Evolutionary conservation across 345 rosid genomes (phyloP).

Genomic region (Rubroshorea leprosula): DNA sequence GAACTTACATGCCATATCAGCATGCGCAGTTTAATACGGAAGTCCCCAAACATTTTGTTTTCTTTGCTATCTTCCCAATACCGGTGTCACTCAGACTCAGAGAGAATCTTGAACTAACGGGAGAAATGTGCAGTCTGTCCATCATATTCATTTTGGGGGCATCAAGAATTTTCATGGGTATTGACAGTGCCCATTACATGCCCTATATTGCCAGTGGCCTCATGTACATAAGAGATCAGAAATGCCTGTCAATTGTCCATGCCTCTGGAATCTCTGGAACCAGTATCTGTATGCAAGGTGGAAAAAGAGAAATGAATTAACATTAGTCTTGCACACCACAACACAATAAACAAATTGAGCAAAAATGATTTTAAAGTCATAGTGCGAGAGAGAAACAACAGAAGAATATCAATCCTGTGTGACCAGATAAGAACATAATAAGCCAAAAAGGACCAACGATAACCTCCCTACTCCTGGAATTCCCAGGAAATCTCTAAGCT

Average conservation of each 20-base stretch:
- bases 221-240: constrained; percentile 87
- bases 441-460: too few species aligned
- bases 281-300: constrained; percentile 50
- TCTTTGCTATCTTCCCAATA: constrained; percentile 39
- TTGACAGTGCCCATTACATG: constrained; percentile 85
- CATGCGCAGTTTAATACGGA: constrained; percentile 57
- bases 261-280: constrained; percentile 98
- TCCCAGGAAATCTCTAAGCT: too few species aligned
- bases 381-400: too few species aligned
- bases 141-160: constrained; percentile 83
- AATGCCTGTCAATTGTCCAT: constrained; percentile 87
- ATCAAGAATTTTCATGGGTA: constrained; percentile 78
- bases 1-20: constrained; percentile 25
- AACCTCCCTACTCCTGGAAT: too few species aligned
- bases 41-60: constrained; percentile 60
- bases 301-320: not conserved
- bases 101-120: constrained; percentile 42
- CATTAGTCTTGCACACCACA: too few species aligned
- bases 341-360: too few species aligned
- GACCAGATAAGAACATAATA: too few species aligned
- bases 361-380: too few species aligned
- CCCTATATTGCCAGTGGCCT: constrained; percentile 96
- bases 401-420: too few species aligned
- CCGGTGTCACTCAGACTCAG: constrained; percentile 29
- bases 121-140: constrained; percentile 73